Evolutionary conservation across 441 rosid genomes (phyloP).

Genomic region (Syzygium malaccense): DNA sequence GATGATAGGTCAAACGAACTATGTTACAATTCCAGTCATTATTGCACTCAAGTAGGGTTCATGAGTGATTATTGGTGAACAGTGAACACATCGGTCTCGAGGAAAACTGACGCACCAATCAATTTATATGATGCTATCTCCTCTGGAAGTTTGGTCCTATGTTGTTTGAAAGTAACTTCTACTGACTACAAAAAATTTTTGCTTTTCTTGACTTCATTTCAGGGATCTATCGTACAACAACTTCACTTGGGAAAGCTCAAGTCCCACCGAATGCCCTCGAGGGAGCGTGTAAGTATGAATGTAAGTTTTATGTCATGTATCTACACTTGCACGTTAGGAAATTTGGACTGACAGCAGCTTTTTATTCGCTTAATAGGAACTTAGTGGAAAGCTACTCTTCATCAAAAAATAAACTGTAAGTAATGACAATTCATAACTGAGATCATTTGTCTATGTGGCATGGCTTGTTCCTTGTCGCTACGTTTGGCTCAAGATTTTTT

Average conservation of each 20-base stretch:
- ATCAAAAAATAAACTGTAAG: slow-evolving; percentile 43
- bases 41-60: background rate
- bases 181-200: background rate
- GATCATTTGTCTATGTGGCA: background rate
- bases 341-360: background rate
- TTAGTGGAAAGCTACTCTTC: slow-evolving; percentile 68
- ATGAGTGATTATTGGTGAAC: background rate
- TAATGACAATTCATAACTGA: background rate
- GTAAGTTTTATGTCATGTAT: background rate
- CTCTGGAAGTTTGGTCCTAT: background rate
- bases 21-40: background rate
- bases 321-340: background rate
- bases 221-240: slow-evolving; percentile 83
- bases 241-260: slow-evolving; percentile 58
- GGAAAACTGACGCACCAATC: background rate
- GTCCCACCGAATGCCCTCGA: slow-evolving; percentile 42
- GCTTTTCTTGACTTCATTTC: slow-evolving; percentile 8
- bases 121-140: background rate
- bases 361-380: slow-evolving; percentile 40
- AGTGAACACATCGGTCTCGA: background rate
- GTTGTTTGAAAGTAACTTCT: background rate
- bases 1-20: background rate
- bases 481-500: background rate
- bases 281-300: slow-evolving; percentile 55
- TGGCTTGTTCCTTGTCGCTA: background rate